Conservation (phyloP, 2,329 filamentous ascomycete genomes). For the Teratosphaeria nubilosa region DNA sequence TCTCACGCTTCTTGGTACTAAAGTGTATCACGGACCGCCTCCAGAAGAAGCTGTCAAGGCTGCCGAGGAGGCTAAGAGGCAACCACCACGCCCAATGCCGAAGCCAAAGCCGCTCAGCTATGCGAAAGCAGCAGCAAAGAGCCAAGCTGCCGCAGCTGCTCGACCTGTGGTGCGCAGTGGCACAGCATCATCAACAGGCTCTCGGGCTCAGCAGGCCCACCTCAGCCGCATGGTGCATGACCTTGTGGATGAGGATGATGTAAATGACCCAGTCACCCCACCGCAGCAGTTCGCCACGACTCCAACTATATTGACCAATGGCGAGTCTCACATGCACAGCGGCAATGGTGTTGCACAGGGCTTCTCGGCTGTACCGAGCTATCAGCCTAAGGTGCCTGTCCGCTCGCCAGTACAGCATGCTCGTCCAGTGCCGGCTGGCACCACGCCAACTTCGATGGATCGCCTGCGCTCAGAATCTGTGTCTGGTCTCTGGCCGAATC, state of each 20-base stretch:
- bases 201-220: constrained; percentile 31
- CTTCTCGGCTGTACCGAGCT: constrained; percentile 25
- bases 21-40: constrained; percentile 16
- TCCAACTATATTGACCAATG: constrained; percentile 26
- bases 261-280: constrained; percentile 36
- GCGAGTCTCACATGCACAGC: constrained; percentile 22
- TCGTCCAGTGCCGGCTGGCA: constrained; percentile 1
- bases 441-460: constrained; percentile 8
- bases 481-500: constrained; percentile 20
- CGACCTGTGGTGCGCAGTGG: constrained; percentile 5
- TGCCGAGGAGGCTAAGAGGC: constrained; percentile 1
- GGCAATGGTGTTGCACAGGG: constrained; percentile 23
- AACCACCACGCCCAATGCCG: constrained; percentile 3
- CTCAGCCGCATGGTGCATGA: constrained; percentile 51
- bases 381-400: constrained; percentile 13
- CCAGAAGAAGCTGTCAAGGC: constrained; percentile 1
- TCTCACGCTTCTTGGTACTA: constrained; percentile 13
- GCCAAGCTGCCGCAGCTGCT: constrained; percentile 7
- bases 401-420: not conserved
- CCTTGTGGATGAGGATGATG: constrained; percentile 40
- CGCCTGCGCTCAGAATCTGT: constrained; percentile 21
- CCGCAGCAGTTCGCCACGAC: constrained; percentile 28
- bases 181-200: constrained; percentile 3
- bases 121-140: constrained; percentile 19
- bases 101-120: constrained; percentile 21